Evolutionary conservation across 2,329 filamentous ascomycete species (phyloP), one percentile per base, ranked within the genome.

Genomic region (Stenocarpella maydis): DNA sequence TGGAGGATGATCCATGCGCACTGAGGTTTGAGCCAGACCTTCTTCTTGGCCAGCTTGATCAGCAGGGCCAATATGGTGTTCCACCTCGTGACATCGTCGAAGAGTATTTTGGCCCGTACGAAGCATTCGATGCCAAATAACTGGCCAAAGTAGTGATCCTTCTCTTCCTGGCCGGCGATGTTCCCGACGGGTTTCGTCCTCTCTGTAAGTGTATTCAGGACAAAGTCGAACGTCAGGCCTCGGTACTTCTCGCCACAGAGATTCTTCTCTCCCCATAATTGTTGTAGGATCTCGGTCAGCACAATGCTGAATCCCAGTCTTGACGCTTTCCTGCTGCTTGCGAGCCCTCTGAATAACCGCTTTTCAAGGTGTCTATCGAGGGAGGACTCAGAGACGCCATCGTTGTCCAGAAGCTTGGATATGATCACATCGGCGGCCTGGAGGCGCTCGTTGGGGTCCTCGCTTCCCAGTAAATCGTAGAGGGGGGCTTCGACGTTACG

Each of bases 231-330:
- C 0, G 84, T 85, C 66, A 90, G 76, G 12, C 81, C 83, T 3
- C 81, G 71, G 73, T 89, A 91, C 72, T 83, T 86, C 8, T 81
- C 77, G 37, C 80, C 75, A 12, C 80, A 79, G 19, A 86, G 76
- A 8, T 82, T 76, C 49, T 83, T 80, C 17, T 82, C 74, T 1
- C 88, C 88, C 75, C 92, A 92, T 6, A 95, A 81, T 75, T 95
- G 89, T 5, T 88, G 85, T 53, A 97, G 78, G 10, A 97, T 82
- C 79, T 98, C 95, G 0, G 94, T 92, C 73, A 98, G 82, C 0
- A 95, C 95, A 67, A 98, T 86, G 66, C 94, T 97, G 78, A 97
- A 98, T 4, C 96, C 96, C 63, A 96, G 83, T 31, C 96, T 88
- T 21, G 95, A 94, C 15, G 93, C 93, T 82, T 97, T 97, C 69